phyloP scores from a whole-genome alignment of 352 stramenopile genomes.

The Phytopythium boreale region DNA sequence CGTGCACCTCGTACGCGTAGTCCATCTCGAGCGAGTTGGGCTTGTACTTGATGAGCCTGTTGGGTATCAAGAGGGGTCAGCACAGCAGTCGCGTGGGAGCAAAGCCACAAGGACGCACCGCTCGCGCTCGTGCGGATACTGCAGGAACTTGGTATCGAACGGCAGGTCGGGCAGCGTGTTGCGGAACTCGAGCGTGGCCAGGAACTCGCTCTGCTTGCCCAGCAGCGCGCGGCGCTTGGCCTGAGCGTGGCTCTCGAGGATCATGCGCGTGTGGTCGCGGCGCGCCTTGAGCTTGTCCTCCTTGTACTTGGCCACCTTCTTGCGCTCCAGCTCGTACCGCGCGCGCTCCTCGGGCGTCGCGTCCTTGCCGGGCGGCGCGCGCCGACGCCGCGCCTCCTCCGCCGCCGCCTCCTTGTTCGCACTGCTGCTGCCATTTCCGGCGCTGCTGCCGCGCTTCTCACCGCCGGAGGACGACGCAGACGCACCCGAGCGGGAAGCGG shows the following conservation, averaged over 20 bases:
- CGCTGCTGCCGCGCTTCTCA: conserved; percentile 6
- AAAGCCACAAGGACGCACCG: conserved; percentile 27
- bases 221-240: conserved; percentile 75
- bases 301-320: conserved; percentile 88
- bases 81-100: background rate
- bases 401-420: conserved; percentile 20
- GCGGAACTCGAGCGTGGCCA: conserved; percentile 78
- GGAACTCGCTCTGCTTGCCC: conserved; percentile 83
- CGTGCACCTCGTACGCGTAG: conserved; percentile 85
- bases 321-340: conserved; percentile 82
- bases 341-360: conserved; percentile 64
- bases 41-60: conserved; percentile 85
- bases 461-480: background rate
- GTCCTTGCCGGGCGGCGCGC: conserved; percentile 46
- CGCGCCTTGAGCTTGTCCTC: conserved; percentile 87
- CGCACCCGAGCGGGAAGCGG: background rate
- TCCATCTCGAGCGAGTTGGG: conserved; percentile 81
- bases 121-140: conserved; percentile 77
- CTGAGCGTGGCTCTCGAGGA: conserved; percentile 83
- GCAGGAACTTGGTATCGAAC: conserved; percentile 86
- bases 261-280: conserved; percentile 84
- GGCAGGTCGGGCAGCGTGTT: conserved; percentile 79
- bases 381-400: conserved; percentile 36
- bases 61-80: background rate
- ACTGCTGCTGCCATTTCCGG: conserved; percentile 12